Base-by-base conservation (phyloP, 768 basidiomycete genomes). In the Pleurotus pulmonarius region DNA sequence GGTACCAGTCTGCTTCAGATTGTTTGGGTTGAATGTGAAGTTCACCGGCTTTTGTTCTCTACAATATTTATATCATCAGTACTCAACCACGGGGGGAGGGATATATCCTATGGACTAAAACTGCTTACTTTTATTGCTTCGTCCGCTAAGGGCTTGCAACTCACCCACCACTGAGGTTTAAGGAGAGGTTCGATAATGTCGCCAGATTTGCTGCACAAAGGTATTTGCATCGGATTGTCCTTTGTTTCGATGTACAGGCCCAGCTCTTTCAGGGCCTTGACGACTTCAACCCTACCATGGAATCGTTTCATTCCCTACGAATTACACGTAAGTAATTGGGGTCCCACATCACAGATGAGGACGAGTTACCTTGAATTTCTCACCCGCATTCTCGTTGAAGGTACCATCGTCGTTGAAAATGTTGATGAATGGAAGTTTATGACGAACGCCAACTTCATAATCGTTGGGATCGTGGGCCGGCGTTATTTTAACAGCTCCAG, bases 101-200 rank as follows among this genome's bases (percentile, higher is more conserved):
- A 34, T 34, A 34, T 11, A 11, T 11, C 9, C 7, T 34, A 3
- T 34, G 29, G 29, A 34, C 29, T 34, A 11, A 34, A 29, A 11
- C 29, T 8, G 29, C 67, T 49, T 61, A 92, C 94, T 77, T 86
- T 85, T 68, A 96, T 80, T 4, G 91, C 93, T 64, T 94, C 92
- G 52, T 93, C 88, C 0, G 96, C 94, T 51, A 98, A 75, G 1
- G 89, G 88, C 70, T 92, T 85, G 74, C 94, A 96, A 69, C 87
- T 85, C 37, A 99, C 89, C 95, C 96, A 99, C 97, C 97, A 99
- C 68, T 99, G 97, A 0, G 97, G 97, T 70, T 97, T 98, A 64
- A 98, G 75, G 18, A 98, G 75, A 1, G 92, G 88, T 70, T 99
- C 97, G 61, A 98, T 97, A 54, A 99, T 71, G 67, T 99, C 97